Percentiles rank a stretch among this genome's conserved stretches.
Evolutionary conservation across 23 red algal species (phyloP).

Genomic region (Pyropia yezoensis): DNA sequence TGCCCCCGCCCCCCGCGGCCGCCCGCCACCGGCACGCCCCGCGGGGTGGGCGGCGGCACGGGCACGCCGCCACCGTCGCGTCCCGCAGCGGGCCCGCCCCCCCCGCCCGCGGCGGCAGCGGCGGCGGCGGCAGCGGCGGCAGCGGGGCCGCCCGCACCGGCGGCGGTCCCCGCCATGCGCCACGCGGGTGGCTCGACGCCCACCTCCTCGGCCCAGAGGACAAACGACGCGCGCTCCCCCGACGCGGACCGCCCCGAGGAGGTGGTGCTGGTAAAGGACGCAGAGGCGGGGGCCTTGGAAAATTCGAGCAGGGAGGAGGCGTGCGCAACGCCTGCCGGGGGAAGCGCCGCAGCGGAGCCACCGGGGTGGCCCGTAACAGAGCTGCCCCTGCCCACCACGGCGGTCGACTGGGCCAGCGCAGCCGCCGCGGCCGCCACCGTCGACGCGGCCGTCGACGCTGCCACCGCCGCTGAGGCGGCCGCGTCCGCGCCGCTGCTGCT

Average conservation of each 20-base stretch:
- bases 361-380: not conserved
- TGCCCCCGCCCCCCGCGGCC: not conserved
- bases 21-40: not conserved
- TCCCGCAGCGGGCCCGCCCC: too few relatives aligned
- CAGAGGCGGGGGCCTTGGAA: too few relatives aligned
- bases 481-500: too few relatives aligned
- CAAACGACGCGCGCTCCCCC: slow-evolving; percentile 21
- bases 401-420: too few relatives aligned
- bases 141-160: not conserved
- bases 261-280: too few relatives aligned
- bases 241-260: not conserved
- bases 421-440: too few relatives aligned
- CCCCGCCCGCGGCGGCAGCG: not conserved
- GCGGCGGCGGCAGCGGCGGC: not conserved
- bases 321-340: slow-evolving; percentile 13
- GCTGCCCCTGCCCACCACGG: too few relatives aligned
- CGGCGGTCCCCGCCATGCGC: slow-evolving; percentile 14
- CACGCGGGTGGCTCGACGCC: slow-evolving; percentile 64
- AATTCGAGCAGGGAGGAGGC: slow-evolving; percentile 16
- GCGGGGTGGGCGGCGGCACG: not conserved
- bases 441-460: too few relatives aligned
- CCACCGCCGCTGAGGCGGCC: too few relatives aligned
- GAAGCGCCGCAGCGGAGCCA: not conserved
- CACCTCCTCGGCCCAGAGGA: slow-evolving; percentile 38
- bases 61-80: not conserved